phyloP scores from a whole-genome alignment of 495 filamentous ascomycete genomes.

The Annulohypoxylon stygium region DNA sequence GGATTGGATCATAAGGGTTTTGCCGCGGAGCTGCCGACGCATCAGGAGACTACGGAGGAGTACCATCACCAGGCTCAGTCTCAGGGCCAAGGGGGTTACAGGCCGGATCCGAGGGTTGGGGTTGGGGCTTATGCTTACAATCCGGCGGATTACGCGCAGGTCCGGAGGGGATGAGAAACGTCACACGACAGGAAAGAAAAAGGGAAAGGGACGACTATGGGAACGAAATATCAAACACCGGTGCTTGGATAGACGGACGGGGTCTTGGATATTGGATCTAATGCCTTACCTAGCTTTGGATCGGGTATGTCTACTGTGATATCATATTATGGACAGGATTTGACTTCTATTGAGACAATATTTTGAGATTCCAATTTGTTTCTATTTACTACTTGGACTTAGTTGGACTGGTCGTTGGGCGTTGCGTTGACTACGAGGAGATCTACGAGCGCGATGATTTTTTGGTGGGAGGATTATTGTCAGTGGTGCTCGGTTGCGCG shows the following conservation, averaged over 20 bases:
- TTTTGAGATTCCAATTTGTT: slow-evolving; percentile 16
- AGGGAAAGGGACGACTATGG: neutral
- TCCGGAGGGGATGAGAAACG: slow-evolving; percentile 20
- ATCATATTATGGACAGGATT: slow-evolving; percentile 17
- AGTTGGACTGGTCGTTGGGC: slow-evolving; percentile 18
- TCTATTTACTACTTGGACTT: neutral
- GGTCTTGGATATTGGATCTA: neutral
- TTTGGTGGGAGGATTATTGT: neutral
- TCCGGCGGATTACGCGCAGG: slow-evolving; percentile 59
- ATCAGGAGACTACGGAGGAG: slow-evolving; percentile 58
- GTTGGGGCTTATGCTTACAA: slow-evolving; percentile 55
- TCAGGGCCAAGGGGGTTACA: slow-evolving; percentile 9
- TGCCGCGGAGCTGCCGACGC: slow-evolving; percentile 52
- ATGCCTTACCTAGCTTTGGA: slow-evolving; percentile 14
- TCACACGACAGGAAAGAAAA: neutral
- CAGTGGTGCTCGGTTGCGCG: neutral
- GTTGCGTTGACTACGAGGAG: slow-evolving; percentile 36
- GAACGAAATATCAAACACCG: neutral
- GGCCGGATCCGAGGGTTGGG: slow-evolving; percentile 42
- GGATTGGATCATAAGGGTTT: slow-evolving; percentile 55
- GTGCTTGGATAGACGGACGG: slow-evolving; percentile 5
- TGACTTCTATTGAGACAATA: slow-evolving; percentile 6
- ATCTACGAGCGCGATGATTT: slow-evolving; percentile 14
- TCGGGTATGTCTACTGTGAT: neutral
- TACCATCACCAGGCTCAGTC: slow-evolving; percentile 42